These are phyloP conservation scores for Nakazawaea siamensis DNA, from an alignment of 805 yeast genomes.

Conservation along the genomic window DNA sequence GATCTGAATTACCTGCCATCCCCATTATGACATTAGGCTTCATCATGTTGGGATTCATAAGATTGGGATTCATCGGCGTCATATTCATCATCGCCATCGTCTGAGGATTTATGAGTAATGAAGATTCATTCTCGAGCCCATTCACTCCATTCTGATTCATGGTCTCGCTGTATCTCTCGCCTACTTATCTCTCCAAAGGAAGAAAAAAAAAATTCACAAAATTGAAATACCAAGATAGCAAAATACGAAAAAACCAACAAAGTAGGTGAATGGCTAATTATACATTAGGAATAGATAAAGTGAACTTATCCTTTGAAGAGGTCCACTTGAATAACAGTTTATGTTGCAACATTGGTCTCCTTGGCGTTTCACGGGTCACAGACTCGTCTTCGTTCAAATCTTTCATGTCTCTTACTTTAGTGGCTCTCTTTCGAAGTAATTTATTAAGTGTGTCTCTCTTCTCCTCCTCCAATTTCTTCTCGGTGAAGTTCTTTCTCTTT, in stretches of 20 bases:
- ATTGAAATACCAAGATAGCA: not conserved
- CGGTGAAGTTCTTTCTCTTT: constrained; percentile 76
- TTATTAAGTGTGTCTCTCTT: constrained; percentile 87
- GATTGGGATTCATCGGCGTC: constrained; percentile 3
- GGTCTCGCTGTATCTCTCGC: not conserved
- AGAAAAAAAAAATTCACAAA: no score
- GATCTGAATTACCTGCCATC: constrained; percentile 1
- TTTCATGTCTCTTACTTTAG: constrained; percentile 44
- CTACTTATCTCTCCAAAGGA: not conserved
- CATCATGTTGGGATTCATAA: constrained; percentile 10
- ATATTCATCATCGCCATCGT: constrained; percentile 6
- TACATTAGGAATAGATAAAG: constrained; percentile 3
- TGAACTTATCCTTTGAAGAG: constrained; percentile 14
- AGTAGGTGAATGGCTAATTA: not conserved
- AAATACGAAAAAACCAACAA: not conserved
- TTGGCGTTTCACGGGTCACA: constrained; percentile 12
- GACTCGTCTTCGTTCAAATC: constrained; percentile 15
- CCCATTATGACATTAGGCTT: constrained; percentile 9
- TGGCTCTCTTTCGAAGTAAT: constrained; percentile 76
- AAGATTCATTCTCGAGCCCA: no score
- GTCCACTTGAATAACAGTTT: constrained; percentile 36
- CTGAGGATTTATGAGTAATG: no score
- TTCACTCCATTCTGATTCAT: constrained; percentile 1
- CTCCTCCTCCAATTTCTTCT: constrained; percentile 81
- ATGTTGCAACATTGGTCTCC: constrained; percentile 37